Base-by-base conservation (phyloP, 139 green algal genomes). In the Axilococcus clingmanii region DNA sequence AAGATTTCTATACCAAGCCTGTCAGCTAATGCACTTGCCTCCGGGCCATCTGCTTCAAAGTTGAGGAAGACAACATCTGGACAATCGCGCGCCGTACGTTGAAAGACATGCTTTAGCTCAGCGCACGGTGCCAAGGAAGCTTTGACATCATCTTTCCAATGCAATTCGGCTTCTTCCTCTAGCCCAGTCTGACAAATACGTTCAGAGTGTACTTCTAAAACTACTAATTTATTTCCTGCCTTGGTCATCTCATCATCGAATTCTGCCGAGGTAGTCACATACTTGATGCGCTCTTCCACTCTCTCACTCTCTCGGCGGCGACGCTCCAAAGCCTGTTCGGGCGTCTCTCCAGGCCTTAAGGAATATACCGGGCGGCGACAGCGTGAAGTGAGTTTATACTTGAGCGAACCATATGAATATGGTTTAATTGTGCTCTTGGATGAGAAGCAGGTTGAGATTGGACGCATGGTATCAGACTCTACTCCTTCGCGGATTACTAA, bases 111-210 rank as follows among this genome's bases (percentile, higher is more conserved):
- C 65, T 93, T 91, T 12, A 93, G 58, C 2, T 62, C 28, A 25
- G 33, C 22, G 63, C 84, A 92, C 3, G 71, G 70, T 33, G 40
- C 56, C 55, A 83, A 35, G 12, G 74, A 56, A 22, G 54, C 59
- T 42, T 69, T 47, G 45, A 65, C 41, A 57, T 93, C 83, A 7
- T 58, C 60, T 62, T 87, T 77, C 83, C 83, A 93, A 7, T 91
- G 65, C 31, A 86, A 42, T 66, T 93, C 84, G 7, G 79, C 36
- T 53, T 93, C 84, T 50, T 90, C 81, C 0, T 81, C 63, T 19
- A 77, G 40, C 0, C 84, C 84, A 2, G 75, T 79, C 47, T 91
- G 60, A 47, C 84, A 93, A 3, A 91, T 62, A 0, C 43, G 8
- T 30, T 83, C 62, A 19, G 65, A 79, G 14, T 77, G 49, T 19